A percentile compares a stretch with the other conserved stretches of the same genome.
Conservation (phyloP, 768 basidiomycete genomes). For the Piloderma croceum region DNA sequence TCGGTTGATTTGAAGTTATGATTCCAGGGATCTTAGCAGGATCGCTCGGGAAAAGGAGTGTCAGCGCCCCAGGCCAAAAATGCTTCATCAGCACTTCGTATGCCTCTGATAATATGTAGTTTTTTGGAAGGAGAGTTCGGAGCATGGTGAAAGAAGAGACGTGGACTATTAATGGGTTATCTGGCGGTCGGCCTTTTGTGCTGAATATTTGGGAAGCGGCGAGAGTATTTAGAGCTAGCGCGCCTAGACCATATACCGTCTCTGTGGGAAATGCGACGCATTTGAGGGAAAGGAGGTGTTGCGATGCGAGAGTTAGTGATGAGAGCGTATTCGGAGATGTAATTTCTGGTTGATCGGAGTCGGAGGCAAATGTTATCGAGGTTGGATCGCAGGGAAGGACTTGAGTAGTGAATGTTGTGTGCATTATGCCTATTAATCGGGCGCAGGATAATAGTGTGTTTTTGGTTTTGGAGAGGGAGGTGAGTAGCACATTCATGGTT, state of each 20-base stretch:
- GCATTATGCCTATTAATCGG: too few species aligned
- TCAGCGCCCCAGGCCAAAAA: slow-evolving; percentile 96
- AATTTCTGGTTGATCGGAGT: slow-evolving; percentile 43
- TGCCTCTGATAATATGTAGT: slow-evolving; percentile 52
- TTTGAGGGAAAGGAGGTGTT: slow-evolving; percentile 43
- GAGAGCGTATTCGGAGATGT: slow-evolving; percentile 44
- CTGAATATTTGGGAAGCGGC: slow-evolving; percentile 75
- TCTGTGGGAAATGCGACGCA: slow-evolving; percentile 93
- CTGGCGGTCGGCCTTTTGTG: slow-evolving; percentile 87
- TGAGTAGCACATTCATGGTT: too few species aligned
- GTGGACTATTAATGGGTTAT: slow-evolving; percentile 98
- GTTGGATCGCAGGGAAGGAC: slow-evolving; percentile 60
- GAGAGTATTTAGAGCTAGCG: slow-evolving; percentile 58
- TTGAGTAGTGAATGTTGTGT: slow-evolving; percentile 26
- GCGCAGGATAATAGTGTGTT: too few species aligned
- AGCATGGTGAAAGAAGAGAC: slow-evolving; percentile 86
- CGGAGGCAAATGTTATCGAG: slow-evolving; percentile 49
- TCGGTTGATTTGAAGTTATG: slow-evolving; percentile 73
- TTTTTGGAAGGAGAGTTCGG: slow-evolving; percentile 58
- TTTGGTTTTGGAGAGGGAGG: too few species aligned
- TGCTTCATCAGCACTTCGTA: slow-evolving; percentile 72
- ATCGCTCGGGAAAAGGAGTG: slow-evolving; percentile 81
- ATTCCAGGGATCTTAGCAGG: slow-evolving; percentile 56
- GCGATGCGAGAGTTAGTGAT: slow-evolving; percentile 52
- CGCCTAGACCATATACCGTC: slow-evolving; percentile 98